These are phyloP conservation scores for Reutealis trisperma DNA, from an alignment of 345 rosid genomes.

Conservation along the genomic window DNA sequence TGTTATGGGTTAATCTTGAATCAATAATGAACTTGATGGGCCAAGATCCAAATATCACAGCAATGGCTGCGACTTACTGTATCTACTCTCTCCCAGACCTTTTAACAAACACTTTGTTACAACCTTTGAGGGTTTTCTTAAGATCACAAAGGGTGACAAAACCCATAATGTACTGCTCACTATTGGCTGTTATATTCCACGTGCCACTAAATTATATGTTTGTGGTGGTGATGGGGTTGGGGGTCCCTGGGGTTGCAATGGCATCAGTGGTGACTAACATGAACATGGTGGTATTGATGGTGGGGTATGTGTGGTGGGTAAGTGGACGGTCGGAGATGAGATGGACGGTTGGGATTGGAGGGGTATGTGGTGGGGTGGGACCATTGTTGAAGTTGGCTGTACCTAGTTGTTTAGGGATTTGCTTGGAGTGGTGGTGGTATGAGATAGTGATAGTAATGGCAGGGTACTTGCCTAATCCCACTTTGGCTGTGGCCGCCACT, in stretches of 20 bases:
- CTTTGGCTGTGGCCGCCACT: slow-evolving; percentile 83
- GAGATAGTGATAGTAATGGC: slow-evolving; percentile 89
- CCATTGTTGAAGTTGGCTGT: slow-evolving; percentile 77
- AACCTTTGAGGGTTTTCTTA: slow-evolving; percentile 81
- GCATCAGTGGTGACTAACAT: slow-evolving; percentile 91
- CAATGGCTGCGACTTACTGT: slow-evolving; percentile 82
- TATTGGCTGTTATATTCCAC: slow-evolving; percentile 74
- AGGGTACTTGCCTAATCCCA: slow-evolving; percentile 88
- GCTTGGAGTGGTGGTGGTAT: slow-evolving; percentile 99
- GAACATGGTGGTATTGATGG: slow-evolving; percentile 75
- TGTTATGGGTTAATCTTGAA: slow-evolving; percentile 85
- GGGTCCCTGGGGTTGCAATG: slow-evolving; percentile 93
- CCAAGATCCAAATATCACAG: slow-evolving; percentile 76
- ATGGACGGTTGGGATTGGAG: slow-evolving; percentile 47
- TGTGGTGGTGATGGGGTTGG: slow-evolving; percentile 58
- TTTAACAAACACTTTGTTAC: slow-evolving; percentile 80
- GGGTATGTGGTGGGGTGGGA: slow-evolving; percentile 61
- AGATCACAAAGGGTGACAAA: slow-evolving; percentile 89
- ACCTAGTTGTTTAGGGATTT: slow-evolving; percentile 93
- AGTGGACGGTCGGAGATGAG: slow-evolving; percentile 58
- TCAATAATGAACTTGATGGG: slow-evolving; percentile 83
- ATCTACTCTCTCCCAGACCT: slow-evolving; percentile 89
- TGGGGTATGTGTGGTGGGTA: slow-evolving; percentile 68
- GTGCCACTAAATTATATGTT: slow-evolving; percentile 73
- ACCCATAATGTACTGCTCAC: slow-evolving; percentile 94